A percentile compares a stretch with the other conserved stretches of the same genome.
phyloP scores from a whole-genome alignment of 495 filamentous ascomycete species.

The Penicillium maclennaniae region DNA sequence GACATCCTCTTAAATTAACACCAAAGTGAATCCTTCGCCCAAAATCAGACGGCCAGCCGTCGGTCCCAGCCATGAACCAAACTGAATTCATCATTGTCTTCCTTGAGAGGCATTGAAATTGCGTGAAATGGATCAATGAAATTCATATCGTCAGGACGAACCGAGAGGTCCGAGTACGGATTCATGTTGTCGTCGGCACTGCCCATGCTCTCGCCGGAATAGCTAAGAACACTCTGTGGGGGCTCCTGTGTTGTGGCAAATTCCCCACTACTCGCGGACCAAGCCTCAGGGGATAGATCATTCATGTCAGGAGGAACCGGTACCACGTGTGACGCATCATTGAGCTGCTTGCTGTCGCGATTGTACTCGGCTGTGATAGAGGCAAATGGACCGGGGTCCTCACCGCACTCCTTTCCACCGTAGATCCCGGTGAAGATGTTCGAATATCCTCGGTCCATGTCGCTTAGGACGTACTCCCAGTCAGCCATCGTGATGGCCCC shows the following conservation, averaged over 20 bases:
- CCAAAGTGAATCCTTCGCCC: not conserved
- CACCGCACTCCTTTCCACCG: constrained; percentile 58
- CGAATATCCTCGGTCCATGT: constrained; percentile 70
- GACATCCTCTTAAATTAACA: not conserved
- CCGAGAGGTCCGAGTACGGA: constrained; percentile 17
- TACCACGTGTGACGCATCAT: constrained; percentile 15
- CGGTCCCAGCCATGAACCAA: constrained; percentile 35
- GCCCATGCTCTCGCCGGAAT: constrained; percentile 72
- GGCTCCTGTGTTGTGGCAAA: constrained; percentile 32
- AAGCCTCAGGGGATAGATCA: constrained; percentile 37
- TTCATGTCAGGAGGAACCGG: constrained; percentile 26
- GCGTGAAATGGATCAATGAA: constrained; percentile 44
- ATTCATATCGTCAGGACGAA: constrained; percentile 28
- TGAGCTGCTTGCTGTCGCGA: constrained; percentile 20
- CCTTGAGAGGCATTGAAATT: constrained; percentile 43
- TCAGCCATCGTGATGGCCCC: constrained; percentile 57
- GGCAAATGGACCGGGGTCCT: constrained; percentile 42
- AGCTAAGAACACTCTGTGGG: constrained; percentile 67
- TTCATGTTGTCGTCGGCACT: constrained; percentile 42
- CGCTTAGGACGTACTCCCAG: constrained; percentile 75
- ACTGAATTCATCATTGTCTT: constrained; percentile 35
- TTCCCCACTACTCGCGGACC: constrained; percentile 43
- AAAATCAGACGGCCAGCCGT: constrained; percentile 38
- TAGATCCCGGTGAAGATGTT: constrained; percentile 85
- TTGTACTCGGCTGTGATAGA: constrained; percentile 40